Base-by-base conservation (phyloP, 2,329 filamentous ascomycete species). In the Macrophomina phaseolina region DNA sequence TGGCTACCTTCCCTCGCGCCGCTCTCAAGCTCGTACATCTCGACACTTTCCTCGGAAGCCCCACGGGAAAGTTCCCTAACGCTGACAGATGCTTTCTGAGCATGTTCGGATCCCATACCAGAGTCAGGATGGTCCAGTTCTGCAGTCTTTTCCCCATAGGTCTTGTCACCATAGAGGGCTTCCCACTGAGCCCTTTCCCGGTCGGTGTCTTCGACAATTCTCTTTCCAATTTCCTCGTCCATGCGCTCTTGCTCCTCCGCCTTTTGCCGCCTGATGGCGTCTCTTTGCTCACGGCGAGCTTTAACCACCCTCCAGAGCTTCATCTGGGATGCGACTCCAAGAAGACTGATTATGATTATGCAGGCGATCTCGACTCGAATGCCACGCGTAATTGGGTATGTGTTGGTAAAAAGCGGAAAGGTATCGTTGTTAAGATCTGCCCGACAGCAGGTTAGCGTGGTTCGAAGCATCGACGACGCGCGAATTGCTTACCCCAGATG, bases 351-450 rank as follows among this genome's bases (percentile, higher is more conserved):
- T 34, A 97, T 85, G 63, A 97, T 80, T 30, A 91, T 91, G 1
- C 87, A 86, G 0, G 92, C 93, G 36, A 93, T 87, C 76, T 98
- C 94, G 14, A 95, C 94, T 46, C 89, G 88, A 66, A 97, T 95
- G 2, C 92, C 92, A 71, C 89, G 91, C 0, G 93, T 97, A 12
- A 97, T 81, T 0, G 94, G 94, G 75, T 97, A 98, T 0, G 91
- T 93, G 56, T 84, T 83, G 1, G 91, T 90, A 45, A 87, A 86
- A 2, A 93, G 80, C 0, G 94, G 94, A 73, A 98, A 98, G 0
- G 93, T 81, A 61, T 91, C 84, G 49, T 88, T 82, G 76, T 97
- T 97, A 46, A 98, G 79, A 53, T 81, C 86, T 88, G 69, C 36
- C 49, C n/a, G 38, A 23, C 16, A 23, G 23, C 23, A 23, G 14